Evolutionary conservation across 1,139 yeast species (phyloP).

Genomic region (Yamadazyma spencermartinsiae): DNA sequence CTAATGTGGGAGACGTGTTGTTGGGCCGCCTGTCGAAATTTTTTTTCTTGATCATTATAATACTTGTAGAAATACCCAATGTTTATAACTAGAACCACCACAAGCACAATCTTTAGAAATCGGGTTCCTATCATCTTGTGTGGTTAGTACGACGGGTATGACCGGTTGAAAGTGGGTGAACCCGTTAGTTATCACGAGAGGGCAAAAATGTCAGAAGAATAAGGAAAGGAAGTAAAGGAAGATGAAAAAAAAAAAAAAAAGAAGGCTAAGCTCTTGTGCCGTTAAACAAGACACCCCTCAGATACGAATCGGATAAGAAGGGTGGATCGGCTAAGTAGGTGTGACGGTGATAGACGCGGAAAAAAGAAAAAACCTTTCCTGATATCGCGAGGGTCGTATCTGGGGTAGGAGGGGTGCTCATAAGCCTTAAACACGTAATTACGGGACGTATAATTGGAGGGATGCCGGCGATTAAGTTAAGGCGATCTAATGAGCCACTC

Average conservation of each 20-base stretch:
- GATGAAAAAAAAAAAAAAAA: not conserved
- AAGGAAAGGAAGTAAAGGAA: no score
- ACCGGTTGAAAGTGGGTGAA: not conserved
- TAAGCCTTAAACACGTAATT: no score
- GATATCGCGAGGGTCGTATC: not conserved
- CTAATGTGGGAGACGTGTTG: constrained; percentile 20
- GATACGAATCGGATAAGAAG: not conserved
- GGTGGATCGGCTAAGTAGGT: not conserved
- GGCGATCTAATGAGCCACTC: no score
- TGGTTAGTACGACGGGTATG: not conserved
- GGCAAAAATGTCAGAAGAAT: not conserved
- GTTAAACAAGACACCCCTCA: not conserved
- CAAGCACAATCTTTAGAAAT: constrained; percentile 22
- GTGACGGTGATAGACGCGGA: not conserved
- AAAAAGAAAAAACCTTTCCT: not conserved
- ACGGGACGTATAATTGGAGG: no score
- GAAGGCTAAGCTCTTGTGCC: not conserved
- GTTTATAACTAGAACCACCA: constrained; percentile 23
- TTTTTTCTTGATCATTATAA: constrained; percentile 21
- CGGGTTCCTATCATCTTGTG: constrained; percentile 19
- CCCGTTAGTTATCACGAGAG: not conserved
- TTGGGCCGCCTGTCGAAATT: constrained; percentile 22
- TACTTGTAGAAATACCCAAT: constrained; percentile 23
- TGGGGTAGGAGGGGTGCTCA: constrained; percentile 1
- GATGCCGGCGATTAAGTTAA: no score